Conservation (phyloP, 1,284 basidiomycete species). For the Ganoderma multipileum region DNA sequence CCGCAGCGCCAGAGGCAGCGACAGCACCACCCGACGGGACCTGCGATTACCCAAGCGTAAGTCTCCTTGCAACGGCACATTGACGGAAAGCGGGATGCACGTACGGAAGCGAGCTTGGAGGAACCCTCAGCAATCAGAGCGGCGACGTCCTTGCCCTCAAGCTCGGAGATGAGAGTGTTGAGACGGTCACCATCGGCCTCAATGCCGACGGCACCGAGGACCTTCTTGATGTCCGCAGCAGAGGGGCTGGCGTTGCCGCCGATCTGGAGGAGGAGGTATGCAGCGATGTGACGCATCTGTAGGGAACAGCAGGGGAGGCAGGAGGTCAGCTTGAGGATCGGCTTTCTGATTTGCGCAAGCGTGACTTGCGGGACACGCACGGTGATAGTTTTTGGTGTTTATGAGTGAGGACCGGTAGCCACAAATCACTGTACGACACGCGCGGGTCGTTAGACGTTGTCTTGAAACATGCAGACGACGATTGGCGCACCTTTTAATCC, state of each 20-base stretch:
- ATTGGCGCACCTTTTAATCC: slow-evolving; percentile 80
- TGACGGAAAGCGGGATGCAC: slow-evolving; percentile 47
- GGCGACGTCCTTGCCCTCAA: slow-evolving; percentile 92
- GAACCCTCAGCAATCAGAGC: slow-evolving; percentile 94
- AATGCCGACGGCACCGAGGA: slow-evolving; percentile 89
- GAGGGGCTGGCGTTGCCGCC: slow-evolving; percentile 93
- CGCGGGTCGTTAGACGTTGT: neutral
- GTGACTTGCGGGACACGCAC: slow-evolving; percentile 40
- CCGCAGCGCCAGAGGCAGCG: slow-evolving; percentile 64
- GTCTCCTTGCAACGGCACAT: slow-evolving; percentile 22
- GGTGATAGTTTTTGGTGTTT: slow-evolving; percentile 48
- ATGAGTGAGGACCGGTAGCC: slow-evolving; percentile 69
- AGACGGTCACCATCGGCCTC: slow-evolving; percentile 90
- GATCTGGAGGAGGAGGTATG: slow-evolving; percentile 96
- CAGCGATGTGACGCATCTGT: slow-evolving; percentile 97
- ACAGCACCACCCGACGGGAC: slow-evolving; percentile 84
- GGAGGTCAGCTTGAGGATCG: slow-evolving; percentile 19
- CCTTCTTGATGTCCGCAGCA: slow-evolving; percentile 89
- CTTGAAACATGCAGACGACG: slow-evolving; percentile 2
- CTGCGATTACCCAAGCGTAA: slow-evolving; percentile 45
- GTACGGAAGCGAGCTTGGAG: slow-evolving; percentile 92
- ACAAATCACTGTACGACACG: slow-evolving; percentile 75
- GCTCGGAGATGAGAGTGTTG: slow-evolving; percentile 89
- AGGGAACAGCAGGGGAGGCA: slow-evolving; percentile 21
- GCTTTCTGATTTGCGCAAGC: slow-evolving; percentile 6